phyloP scores from a whole-genome alignment of 345 rosid genomes.

The Boechera retrofracta region DNA sequence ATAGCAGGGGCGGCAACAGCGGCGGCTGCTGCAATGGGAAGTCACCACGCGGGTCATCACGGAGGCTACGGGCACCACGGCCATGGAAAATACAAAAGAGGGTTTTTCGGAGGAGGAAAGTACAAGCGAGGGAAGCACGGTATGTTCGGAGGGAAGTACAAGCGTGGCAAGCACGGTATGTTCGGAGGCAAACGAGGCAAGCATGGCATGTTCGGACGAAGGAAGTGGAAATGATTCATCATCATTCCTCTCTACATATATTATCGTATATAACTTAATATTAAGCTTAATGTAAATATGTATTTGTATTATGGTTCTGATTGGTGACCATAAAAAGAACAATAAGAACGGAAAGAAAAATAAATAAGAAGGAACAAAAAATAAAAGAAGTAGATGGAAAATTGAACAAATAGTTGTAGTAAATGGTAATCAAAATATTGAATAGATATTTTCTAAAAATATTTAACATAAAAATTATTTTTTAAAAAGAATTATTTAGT shows the following conservation, averaged over 20 bases:
- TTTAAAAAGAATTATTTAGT: no score
- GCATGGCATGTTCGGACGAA: slow-evolving; percentile 44
- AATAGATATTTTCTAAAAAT: no score
- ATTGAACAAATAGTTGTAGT: no score
- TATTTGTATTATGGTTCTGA: no score
- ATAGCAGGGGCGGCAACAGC: slow-evolving; percentile 90
- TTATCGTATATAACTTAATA: not conserved
- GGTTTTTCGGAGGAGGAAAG: slow-evolving; percentile 40
- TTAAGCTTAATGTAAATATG: not conserved
- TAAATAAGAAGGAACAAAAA: no score
- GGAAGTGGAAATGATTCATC: slow-evolving; percentile 43
- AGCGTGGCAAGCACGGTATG: slow-evolving; percentile 46
- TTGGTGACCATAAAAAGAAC: no score
- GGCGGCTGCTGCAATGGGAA: slow-evolving; percentile 84
- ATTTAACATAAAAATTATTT: no score
- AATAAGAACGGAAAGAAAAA: no score
- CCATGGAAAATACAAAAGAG: slow-evolving; percentile 45
- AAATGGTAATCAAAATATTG: no score
- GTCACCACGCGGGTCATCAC: slow-evolving; percentile 57
- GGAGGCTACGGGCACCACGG: slow-evolving; percentile 40
- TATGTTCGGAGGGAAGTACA: slow-evolving; percentile 43
- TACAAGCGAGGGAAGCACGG: slow-evolving; percentile 45
- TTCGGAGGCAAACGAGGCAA: slow-evolving; percentile 50
- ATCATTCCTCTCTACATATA: not conserved
- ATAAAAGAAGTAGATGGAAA: no score